Evolutionary conservation across 2,329 filamentous ascomycete species (phyloP), one percentile per base, ranked within the genome.

Genomic region (Penicillium janthinellum): DNA sequence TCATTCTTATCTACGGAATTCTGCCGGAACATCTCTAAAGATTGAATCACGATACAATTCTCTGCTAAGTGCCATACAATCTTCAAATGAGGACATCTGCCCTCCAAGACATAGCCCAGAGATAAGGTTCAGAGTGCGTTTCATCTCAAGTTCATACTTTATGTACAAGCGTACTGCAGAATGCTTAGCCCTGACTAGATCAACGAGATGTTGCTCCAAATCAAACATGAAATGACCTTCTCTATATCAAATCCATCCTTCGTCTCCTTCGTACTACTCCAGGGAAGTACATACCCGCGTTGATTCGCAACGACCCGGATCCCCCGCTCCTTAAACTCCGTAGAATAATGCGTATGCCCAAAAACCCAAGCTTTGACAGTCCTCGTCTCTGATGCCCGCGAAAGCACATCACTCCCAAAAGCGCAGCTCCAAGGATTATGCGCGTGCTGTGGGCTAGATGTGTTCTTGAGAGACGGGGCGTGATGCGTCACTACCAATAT

Each of bases 261-360:
- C 12, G 12, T 10, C 35, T 15, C 14, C 17, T 51, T 28, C 12
- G 5, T 14, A 10, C n/a, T 15, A 38, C 12, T 38, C 20, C 35
- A 25, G 10, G 49, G 14, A 52, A 52, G 22, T 11, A 38, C 22
- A 11, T 41, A 52, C 2, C 49, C 35, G 5, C 49, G 35, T 6
- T 52, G 49, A 28, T 52, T 52, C 14, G 49, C 49, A 14, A 52
- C 7, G 15, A 39, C 22, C 3, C 35, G 12, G 2, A 51, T 15
- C 4, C 35, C 35, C 22, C 49, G 10, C 22, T 52, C 49, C 15
- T 5, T 28, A 7, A 52, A 7, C 4, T 39, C 35, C 20, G 49
- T 52, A 15, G 11, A 52, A n/a, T 52, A 52, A 52, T 52, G 35
- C 14, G 49, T 39, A n/a, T 41, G 35, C 14, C 49, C 49, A 25